Percentiles rank a stretch among this genome's conserved stretches.
Conservation (phyloP, 2,329 filamentous ascomycete species). For the Fusarium beomiforme region DNA sequence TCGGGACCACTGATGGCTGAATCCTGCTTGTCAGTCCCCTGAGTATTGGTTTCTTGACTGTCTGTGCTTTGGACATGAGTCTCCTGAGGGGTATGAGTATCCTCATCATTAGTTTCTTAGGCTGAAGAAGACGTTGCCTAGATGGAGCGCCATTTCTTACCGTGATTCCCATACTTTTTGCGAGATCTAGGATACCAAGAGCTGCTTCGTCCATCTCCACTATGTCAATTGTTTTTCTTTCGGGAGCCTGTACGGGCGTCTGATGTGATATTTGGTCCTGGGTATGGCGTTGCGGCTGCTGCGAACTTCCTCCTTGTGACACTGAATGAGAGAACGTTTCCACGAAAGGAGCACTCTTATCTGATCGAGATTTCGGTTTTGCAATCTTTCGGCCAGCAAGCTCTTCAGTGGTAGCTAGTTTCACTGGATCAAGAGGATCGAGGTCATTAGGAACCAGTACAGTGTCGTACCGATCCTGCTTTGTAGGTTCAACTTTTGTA, state of each 20-base stretch:
- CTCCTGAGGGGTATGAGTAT: background rate
- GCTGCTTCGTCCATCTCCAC: background rate
- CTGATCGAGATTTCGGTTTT: background rate
- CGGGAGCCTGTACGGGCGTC: background rate
- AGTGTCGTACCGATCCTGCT: background rate
- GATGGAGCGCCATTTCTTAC: background rate
- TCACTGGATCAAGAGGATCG: background rate
- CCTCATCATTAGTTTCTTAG: background rate
- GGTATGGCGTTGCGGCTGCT: background rate
- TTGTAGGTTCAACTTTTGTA: background rate
- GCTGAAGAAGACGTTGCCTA: background rate
- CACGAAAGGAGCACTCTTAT: background rate
- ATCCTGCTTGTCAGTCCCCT: background rate
- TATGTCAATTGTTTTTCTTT: background rate
- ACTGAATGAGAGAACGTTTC: background rate
- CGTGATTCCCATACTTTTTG: background rate
- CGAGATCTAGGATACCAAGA: background rate
- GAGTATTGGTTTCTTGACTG: background rate
- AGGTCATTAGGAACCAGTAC: background rate
- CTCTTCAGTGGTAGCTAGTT: conserved; percentile 6
- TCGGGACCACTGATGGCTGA: background rate
- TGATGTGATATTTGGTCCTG: background rate
- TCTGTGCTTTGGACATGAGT: background rate
- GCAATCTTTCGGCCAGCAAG: conserved; percentile 4
- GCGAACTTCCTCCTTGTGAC: background rate